Base-by-base conservation (phyloP, 2,329 filamentous ascomycete species). In the Cadophora luteo-olivacea region DNA sequence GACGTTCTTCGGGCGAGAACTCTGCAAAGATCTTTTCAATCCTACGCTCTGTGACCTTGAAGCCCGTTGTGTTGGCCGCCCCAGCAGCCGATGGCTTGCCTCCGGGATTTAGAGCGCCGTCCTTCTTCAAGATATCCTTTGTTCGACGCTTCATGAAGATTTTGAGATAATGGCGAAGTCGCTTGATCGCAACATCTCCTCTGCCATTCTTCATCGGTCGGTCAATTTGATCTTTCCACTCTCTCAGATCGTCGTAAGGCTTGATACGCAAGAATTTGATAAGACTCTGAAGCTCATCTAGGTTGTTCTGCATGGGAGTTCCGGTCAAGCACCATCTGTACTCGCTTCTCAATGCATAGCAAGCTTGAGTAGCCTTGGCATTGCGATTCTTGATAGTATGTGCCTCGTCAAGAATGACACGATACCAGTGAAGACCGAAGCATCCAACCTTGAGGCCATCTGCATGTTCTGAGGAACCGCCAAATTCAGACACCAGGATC, bases 61-160 rank as follows among this genome's bases (percentile, higher is more conserved):
- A 97, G 1, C 89, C 90, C 0, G 88, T 87, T 0, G 86, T 86
- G 7, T 84, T 85, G 5, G 79, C 77, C 66, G 80, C 32, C 81
- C 83, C 72, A 74, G 79, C 58, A 79, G 79, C 78, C 71, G 83
- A 81, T 72, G 80, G 74, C 77, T 93, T 92, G 64, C 91, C 89
- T 48, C 92, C 92, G 32, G 92, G 90, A 69, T 92, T 92, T 22
- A 97, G 82, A 0, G 92, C 93, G 12, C 93, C 92, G 12, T 93
- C 93, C 74, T 93, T 86, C 80, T 96, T 97, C 69, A 99, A 82
- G n/a, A 99, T 93, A 25, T 97, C 94, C 80, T 99, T 99, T 9
- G 94, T 98, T 52, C 96, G 89, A n/a, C 96, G 90, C 83, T 98
- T 97, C 96, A 99, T 99, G 82, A 97, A 97, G 66, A 94, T 95